Percentiles rank a stretch among this genome's conserved stretches.
phyloP scores from a whole-genome alignment of 257 asterid genomes.

The Perilla frutescens region DNA sequence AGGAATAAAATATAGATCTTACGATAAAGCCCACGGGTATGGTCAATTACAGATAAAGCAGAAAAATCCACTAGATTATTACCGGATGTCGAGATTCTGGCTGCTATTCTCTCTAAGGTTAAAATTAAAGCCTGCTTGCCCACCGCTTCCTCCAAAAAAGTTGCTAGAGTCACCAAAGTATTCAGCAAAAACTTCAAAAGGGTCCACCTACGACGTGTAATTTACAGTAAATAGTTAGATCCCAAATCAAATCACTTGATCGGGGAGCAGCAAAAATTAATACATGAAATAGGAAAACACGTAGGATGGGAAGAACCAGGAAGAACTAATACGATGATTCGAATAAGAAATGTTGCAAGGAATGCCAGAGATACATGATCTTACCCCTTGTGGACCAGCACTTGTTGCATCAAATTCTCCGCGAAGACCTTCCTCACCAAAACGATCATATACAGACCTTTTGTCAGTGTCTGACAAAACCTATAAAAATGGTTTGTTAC shows the following conservation, averaged over 20 bases:
- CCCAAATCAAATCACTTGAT: conserved; percentile 19
- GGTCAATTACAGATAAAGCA: conserved; percentile 21
- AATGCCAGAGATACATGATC: conserved; percentile 29
- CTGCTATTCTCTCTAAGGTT: conserved; percentile 52
- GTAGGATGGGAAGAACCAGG: not conserved
- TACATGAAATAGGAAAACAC: conserved; percentile 15
- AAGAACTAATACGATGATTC: conserved; percentile 15
- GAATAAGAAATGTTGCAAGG: conserved; percentile 22
- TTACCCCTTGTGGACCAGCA: conserved; percentile 72
- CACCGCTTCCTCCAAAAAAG: conserved; percentile 70
- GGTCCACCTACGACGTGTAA: conserved; percentile 67
- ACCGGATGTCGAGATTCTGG: conserved; percentile 87
- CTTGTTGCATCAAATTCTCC: conserved; percentile 69
- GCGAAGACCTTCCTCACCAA: conserved; percentile 84
- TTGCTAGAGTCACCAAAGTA: conserved; percentile 73
- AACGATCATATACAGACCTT: conserved; percentile 82
- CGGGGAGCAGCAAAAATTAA: conserved; percentile 24
- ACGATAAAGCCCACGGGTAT: not conserved
- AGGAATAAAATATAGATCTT: conserved; percentile 7
- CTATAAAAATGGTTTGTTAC: conserved; percentile 50
- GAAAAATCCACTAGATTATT: conserved; percentile 33
- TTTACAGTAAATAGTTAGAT: conserved; percentile 19
- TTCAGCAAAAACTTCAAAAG: conserved; percentile 76
- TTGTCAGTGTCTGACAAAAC: conserved; percentile 90
- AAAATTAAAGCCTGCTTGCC: conserved; percentile 62